These are phyloP conservation scores for Apophysomyces sp. DNA, from an alignment of 371 early-diverging fungal species.

Conservation along the genomic window DNA sequence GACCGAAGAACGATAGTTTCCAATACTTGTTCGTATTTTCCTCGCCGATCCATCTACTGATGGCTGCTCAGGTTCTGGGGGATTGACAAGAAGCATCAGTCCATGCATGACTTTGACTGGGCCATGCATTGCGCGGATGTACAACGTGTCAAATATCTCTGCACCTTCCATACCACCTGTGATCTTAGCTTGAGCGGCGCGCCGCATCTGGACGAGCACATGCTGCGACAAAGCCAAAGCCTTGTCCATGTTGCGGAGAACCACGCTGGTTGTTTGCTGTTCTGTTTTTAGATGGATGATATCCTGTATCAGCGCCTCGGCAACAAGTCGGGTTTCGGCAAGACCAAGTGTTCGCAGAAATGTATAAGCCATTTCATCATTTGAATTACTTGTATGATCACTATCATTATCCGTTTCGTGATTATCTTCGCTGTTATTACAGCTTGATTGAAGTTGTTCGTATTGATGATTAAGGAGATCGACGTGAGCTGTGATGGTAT, in stretches of 20 bases:
- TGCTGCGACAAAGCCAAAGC: slow-evolving; percentile 10
- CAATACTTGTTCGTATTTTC: background rate
- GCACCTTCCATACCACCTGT: background rate
- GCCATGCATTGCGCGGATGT: slow-evolving; percentile 9
- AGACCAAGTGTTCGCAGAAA: slow-evolving; percentile 27
- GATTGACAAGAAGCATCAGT: slow-evolving; percentile 4
- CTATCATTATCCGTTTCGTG: slow-evolving; percentile 13
- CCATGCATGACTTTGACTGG: slow-evolving; percentile 7
- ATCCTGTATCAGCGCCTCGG: slow-evolving; percentile 35
- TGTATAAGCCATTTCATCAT: slow-evolving; percentile 30
- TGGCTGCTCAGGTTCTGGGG: background rate
- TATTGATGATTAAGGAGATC: slow-evolving; percentile 25
- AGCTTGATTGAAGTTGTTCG: background rate
- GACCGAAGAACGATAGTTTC: background rate
- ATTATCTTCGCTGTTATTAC: slow-evolving; percentile 9
- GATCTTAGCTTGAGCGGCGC: background rate
- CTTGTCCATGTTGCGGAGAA: slow-evolving; percentile 9
- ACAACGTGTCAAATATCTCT: slow-evolving; percentile 1
- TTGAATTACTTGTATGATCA: background rate
- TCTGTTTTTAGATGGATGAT: slow-evolving; percentile 22
- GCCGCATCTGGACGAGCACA: slow-evolving; percentile 13
- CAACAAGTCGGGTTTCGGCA: slow-evolving; percentile 28
- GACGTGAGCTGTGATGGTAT: slow-evolving; percentile 26
- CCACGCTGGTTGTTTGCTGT: background rate
- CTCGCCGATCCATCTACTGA: background rate